These are phyloP conservation scores for Psilocybe cyanescens DNA, from an alignment of 768 basidiomycete species.

Conservation along the genomic window DNA sequence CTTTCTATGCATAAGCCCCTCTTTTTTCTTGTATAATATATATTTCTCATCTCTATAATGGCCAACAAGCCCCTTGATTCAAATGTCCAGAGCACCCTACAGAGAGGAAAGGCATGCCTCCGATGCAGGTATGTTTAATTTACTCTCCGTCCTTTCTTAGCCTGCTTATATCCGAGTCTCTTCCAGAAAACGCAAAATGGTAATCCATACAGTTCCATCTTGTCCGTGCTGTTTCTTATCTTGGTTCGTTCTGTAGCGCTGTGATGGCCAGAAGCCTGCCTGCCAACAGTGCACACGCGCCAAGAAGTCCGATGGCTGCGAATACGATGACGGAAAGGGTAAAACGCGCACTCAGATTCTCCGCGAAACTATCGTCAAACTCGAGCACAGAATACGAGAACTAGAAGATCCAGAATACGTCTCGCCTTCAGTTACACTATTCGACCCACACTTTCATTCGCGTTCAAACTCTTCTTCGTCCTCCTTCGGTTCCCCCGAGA, in stretches of 20 bases:
- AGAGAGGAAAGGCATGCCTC: conserved; percentile 73
- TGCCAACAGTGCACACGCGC: conserved; percentile 81
- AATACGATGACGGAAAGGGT: conserved; percentile 85
- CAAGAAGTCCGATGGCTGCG: conserved; percentile 75
- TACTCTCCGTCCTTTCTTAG: conserved; percentile 7
- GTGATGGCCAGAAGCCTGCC: conserved; percentile 76
- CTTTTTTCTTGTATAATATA: conserved; percentile 32
- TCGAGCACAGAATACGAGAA: conserved; percentile 73
- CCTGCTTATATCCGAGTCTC: conserved; percentile 14
- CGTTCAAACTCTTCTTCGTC: conserved; percentile 60
- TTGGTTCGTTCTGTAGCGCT: conserved; percentile 51
- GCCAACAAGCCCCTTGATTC: conserved; percentile 50
- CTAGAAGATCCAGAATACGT: conserved; percentile 77
- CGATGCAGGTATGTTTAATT: conserved; percentile 61
- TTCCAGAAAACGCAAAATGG: conserved; percentile 73
- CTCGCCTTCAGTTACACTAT: conserved; percentile 69
- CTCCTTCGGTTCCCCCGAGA: conserved; percentile 56
- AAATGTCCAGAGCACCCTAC: conserved; percentile 47
- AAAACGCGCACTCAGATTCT: conserved; percentile 82
- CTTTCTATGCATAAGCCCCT: conserved; percentile 24
- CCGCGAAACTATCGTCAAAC: conserved; percentile 74
- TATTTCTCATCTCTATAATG: conserved; percentile 45
- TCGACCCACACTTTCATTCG: conserved; percentile 63
- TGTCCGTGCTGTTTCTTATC: conserved; percentile 1
- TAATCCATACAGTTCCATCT: conserved; percentile 23